Base-by-base conservation (phyloP, 495 filamentous ascomycete species). In the Pseudotulostoma volvatum region DNA sequence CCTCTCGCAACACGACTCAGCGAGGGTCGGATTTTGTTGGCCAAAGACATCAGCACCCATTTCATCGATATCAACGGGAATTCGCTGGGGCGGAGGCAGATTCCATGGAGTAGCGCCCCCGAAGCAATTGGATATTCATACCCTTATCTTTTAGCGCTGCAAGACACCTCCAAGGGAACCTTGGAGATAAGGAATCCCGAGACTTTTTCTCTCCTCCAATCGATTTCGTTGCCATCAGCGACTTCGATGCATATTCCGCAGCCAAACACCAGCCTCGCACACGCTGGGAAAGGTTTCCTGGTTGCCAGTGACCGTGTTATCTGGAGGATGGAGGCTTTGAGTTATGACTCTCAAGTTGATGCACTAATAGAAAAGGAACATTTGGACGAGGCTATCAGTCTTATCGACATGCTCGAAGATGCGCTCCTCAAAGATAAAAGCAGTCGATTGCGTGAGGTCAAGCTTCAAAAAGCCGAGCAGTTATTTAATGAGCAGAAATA, bases 81-180 rank as follows among this genome's bases (percentile, higher is more conserved):
- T 41, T 68, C 85, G 1, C 52, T 93, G 2, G 81, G 88, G 14
- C 80, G 84, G 50, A 70, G 82, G 31, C 88, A 95, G 57, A 74
- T 96, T 18, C 86, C 84, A 7, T 99, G 90, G 90, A 71, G 77
- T 19, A 66, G 75, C 37, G 86, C 86, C 1, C 92, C 90, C 1
- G 86, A 93, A 43, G 73, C 78, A 33, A 74, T 99, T 37, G 92
- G 87, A 31, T 96, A 94, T 51, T 92, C 84, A 31, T 95, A 99
- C 50, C 90, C 90, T 0, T 99, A 95, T 50, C 67, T 99, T 31
- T 61, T 99, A 28, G 81, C 86, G 2, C 66, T 99, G 3, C 88
- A 93, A 50, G 64, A 80, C 18, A 72, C 84, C 2, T 69, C 80
- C 2, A 92, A 90, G 56, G 92, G 93, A 1, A 73, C 76, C 7